Evolutionary conservation across 805 yeast species (phyloP), one percentile per base, ranked within the genome.

Genomic region (Hagleromyces aurorensis): DNA sequence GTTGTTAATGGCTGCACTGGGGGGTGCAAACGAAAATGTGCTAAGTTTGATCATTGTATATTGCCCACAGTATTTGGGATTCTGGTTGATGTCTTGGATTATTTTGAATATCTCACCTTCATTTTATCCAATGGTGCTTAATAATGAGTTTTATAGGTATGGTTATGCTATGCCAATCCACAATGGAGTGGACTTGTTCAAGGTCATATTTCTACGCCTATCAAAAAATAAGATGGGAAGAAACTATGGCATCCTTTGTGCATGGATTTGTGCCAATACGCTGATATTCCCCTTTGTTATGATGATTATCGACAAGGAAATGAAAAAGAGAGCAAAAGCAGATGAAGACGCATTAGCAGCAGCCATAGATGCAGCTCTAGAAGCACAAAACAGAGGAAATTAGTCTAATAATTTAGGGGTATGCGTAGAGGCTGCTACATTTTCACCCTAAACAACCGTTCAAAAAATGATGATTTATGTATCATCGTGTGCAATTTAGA

Each of bases 21-120:
- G 93, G 35, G 72, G 79, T 24, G 75, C 78, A 17, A 78, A 76
- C 47, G 91, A 82, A 54, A 72, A 77, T 38, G 57, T 69, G 43
- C 74, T 75, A 1, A 48, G 74, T 52, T 18, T 79, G 5, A 49
- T 69, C 6, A 58, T 77, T 27, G 55, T 74, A 5, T 33, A 61
- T 10, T 64, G 65, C 29, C 89, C 91, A 1, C 84, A 85, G 16
- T 43, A 67, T 30, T 41, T 78, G 27, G 86, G 87, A 0, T 70
- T 78, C 44, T 79, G 87, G 85, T 49, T 82, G 44, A 60, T 80
- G 39, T 63, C 70, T 35, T 80, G 82, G 71, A 86, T 80, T 36
- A 67, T 82, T 35, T 25, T 66, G 18, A 82, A 82, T 48, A 73
- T 79, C 29, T 60, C 86, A 2, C 76, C 86, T 14, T 70, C 85